A percentile compares a stretch with the other conserved stretches of the same genome.
Evolutionary conservation across 1,284 basidiomycete genomes (phyloP).

Genomic region (Trichosporon coremiiforme): DNA sequence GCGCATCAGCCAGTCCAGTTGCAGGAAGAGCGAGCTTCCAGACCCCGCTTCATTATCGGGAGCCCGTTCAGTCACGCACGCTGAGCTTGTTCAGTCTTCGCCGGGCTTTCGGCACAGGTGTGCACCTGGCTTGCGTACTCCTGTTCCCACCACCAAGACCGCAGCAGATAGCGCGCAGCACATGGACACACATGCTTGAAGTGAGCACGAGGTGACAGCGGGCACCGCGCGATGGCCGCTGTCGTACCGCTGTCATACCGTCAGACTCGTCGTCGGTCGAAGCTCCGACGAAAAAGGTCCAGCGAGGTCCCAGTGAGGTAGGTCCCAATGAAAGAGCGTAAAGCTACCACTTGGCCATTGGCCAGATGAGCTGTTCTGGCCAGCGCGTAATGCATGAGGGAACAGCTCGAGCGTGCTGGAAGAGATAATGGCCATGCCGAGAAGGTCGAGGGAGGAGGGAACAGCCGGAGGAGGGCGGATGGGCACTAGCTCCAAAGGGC

Average conservation of each 20-base stretch:
- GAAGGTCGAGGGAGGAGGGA: neutral
- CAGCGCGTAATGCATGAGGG: neutral
- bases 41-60: neutral
- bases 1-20: no score
- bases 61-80: no score
- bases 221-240: neutral
- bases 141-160: neutral
- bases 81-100: neutral
- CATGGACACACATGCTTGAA: no score
- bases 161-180: neutral
- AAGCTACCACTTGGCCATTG: neutral
- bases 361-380: neutral
- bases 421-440: neutral
- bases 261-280: no score
- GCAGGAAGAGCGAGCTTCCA: neutral
- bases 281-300: no score
- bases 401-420: neutral
- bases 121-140: neutral
- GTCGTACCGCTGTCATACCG: no score
- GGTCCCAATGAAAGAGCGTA: neutral
- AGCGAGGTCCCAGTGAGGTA: no score
- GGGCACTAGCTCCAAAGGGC: no score
- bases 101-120: neutral
- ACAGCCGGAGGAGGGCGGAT: no score
- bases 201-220: neutral